Percentiles rank a stretch among this genome's conserved stretches.
phyloP scores from a whole-genome alignment of 2,329 filamentous ascomycete species.

The Aschersonia sp. region DNA sequence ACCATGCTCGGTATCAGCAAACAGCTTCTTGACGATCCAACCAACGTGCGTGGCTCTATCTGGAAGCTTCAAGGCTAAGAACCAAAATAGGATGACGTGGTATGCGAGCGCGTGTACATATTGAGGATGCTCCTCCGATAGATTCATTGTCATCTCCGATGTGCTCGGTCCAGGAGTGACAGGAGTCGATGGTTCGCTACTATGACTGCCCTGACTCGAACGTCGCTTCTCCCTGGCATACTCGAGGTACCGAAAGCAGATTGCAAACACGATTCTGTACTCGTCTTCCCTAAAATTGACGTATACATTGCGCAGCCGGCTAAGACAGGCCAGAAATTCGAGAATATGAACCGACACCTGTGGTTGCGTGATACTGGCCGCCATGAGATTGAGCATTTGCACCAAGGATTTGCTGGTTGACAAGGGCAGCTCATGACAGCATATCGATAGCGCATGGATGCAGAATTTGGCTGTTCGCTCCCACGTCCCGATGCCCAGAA shows the following conservation, averaged over 20 bases:
- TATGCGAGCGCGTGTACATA: slow-evolving; percentile 92
- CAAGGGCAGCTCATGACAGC: slow-evolving; percentile 83
- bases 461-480: slow-evolving; percentile 83
- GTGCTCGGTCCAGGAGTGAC: slow-evolving; percentile 8
- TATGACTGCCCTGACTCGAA: slow-evolving; percentile 28
- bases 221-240: slow-evolving; percentile 60
- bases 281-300: slow-evolving; percentile 85
- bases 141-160: slow-evolving; percentile 18
- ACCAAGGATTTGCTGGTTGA: slow-evolving; percentile 78
- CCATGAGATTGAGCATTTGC: slow-evolving; percentile 82
- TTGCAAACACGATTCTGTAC: slow-evolving; percentile 86
- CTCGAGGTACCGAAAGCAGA: slow-evolving; percentile 87
- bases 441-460: slow-evolving; percentile 88
- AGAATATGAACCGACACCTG: slow-evolving; percentile 88
- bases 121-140: slow-evolving; percentile 65
- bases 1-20: slow-evolving; percentile 58
- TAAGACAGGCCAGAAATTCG: slow-evolving; percentile 84
- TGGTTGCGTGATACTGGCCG: slow-evolving; percentile 87
- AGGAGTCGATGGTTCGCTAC: slow-evolving; percentile 25
- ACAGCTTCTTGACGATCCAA: slow-evolving; percentile 82
- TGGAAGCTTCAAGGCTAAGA: slow-evolving; percentile 71
- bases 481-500: slow-evolving; percentile 70
- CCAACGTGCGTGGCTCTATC: slow-evolving; percentile 74
- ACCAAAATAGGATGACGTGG: slow-evolving; percentile 96
- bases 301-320: slow-evolving; percentile 70